These are phyloP conservation scores for Fusarium praegraminearum DNA, from an alignment of 2,329 filamentous ascomycete species.

Conservation along the genomic window DNA sequence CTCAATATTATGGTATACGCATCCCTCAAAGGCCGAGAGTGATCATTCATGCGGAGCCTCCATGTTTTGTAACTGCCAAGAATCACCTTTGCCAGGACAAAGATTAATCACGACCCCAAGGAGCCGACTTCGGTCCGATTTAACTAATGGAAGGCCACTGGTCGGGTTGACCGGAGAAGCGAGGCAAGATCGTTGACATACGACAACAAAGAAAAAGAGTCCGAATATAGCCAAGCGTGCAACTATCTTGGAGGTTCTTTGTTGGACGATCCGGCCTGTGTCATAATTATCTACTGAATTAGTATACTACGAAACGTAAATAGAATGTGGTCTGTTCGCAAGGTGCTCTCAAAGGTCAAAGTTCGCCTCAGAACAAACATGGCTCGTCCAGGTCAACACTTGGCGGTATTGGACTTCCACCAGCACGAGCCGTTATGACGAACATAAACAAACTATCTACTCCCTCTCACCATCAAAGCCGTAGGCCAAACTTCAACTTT, in stretches of 20 bases:
- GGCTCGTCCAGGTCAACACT: neutral
- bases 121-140: neutral
- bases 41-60: too few species aligned
- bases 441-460: neutral
- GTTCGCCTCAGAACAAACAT: neutral
- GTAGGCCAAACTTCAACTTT: neutral
- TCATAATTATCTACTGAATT: neutral
- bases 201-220: constrained; percentile 4
- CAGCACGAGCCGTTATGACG: neutral
- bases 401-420: neutral
- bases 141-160: neutral
- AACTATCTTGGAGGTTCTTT: constrained; percentile 4
- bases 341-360: neutral
- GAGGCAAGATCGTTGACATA: neutral
- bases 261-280: neutral
- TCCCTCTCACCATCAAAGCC: too few species aligned
- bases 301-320: neutral
- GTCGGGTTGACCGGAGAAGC: neutral
- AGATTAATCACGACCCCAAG: neutral
- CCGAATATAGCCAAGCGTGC: neutral
- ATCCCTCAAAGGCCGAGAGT: too few species aligned
- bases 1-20: too few species aligned
- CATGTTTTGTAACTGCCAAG: too few species aligned
- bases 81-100: neutral
- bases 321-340: neutral